Evolutionary conservation across 495 filamentous ascomycete species (phyloP), one percentile per base, ranked within the genome.

Genomic region (Xylaria nigripes): DNA sequence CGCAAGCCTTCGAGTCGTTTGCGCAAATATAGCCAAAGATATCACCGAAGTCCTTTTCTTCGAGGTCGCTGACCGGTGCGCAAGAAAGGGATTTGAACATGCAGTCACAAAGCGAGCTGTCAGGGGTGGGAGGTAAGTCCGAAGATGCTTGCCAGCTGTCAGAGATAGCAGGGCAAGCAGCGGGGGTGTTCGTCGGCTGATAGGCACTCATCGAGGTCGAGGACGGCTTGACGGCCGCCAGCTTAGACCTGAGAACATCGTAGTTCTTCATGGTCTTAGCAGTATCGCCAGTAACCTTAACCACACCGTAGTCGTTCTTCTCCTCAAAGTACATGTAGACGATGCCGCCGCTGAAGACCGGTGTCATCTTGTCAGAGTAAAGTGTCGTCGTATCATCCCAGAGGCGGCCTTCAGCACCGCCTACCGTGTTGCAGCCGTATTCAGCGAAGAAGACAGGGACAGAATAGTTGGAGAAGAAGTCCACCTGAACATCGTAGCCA

Each of bases 261-360:
- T 87, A 96, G 74, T 96, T 87, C 53, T 77, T 69, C 58, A 87
- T 72, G 53, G 78, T 85, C 51, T 71, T 80, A 52, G 83, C 84
- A 4, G 61, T 71, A 58, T 71, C 70, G 57, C 81, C 81, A 45
- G 63, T 66, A 41, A 91, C 68, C 25, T 74, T 76, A 48, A 93
- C 89, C 36, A 97, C 79, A 62, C 91, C 93, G 64, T 87, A 98
- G 68, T 96, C 73, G 70, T 97, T 97, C 18, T 74, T 75, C 64
- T 95, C 90, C 68, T 97, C 75, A 77, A 91, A 91, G 75, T 93
- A 97, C 90, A 94, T 94, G 76, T 97, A 97, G 18, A 95, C 87
- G 58, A 97, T 93, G 64, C 92, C 92, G 58, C 92, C 92, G 36
- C 87, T 95, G 81, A 88, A 92, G 45, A 96, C 89, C 13, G 61